These are phyloP conservation scores for Aspergillus fischeri DNA, from an alignment of 2,329 filamentous ascomycete genomes.

Conservation along the genomic window DNA sequence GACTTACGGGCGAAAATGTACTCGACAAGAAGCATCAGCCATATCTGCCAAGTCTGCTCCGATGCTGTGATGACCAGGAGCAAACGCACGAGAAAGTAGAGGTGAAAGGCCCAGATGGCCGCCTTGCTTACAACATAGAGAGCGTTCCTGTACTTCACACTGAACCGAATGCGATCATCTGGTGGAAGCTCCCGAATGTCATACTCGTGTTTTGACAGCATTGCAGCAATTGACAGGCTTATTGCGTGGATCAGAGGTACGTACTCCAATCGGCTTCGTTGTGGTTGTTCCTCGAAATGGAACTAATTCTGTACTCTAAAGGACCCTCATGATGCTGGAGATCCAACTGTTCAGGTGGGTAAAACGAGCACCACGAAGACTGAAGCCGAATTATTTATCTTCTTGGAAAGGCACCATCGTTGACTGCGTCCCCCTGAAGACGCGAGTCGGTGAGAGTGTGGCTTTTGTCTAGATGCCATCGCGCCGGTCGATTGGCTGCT, in stretches of 20 bases:
- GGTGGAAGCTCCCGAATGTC: slow-evolving; percentile 20
- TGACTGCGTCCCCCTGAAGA: not conserved
- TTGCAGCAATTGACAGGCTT: not conserved
- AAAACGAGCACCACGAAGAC: not conserved
- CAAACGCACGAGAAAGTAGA: slow-evolving; percentile 20
- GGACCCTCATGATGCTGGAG: not conserved
- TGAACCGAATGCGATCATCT: slow-evolving; percentile 10
- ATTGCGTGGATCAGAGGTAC: not conserved
- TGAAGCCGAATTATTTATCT: not conserved
- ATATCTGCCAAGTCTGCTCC: slow-evolving; percentile 21
- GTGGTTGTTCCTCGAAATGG: not conserved
- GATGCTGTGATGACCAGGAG: slow-evolving; percentile 6
- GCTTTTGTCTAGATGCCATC: not conserved
- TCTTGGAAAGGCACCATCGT: too few species aligned
- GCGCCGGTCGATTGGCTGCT: not conserved
- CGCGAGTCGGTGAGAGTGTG: not conserved
- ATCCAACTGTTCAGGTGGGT: not conserved
- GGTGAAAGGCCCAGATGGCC: slow-evolving; percentile 14
- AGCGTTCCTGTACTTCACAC: slow-evolving; percentile 13
- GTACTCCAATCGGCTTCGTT: too few species aligned
- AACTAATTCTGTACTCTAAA: not conserved
- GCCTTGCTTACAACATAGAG: slow-evolving; percentile 14
- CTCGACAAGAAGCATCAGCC: slow-evolving; percentile 25
- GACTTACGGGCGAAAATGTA: slow-evolving; percentile 21
- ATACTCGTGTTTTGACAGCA: slow-evolving; percentile 7